These are phyloP conservation scores for Diaporthe vaccinii DNA, from an alignment of 2,329 filamentous ascomycete genomes.

Conservation along the genomic window DNA sequence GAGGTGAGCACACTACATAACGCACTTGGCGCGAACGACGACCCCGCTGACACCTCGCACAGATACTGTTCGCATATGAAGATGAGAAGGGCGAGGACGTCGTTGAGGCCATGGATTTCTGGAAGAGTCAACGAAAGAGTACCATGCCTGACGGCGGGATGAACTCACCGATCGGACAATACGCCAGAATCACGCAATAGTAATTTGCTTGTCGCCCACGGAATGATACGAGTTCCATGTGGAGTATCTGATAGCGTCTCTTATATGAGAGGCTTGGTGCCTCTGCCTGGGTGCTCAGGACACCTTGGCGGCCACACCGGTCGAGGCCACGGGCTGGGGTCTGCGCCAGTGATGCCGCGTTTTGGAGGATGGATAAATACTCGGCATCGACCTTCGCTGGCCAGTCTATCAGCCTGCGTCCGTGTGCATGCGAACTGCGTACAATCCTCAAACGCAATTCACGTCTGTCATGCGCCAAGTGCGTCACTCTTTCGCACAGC, in stretches of 20 bases:
- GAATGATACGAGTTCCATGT: neutral
- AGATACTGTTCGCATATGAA: constrained; percentile 99
- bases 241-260: neutral
- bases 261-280: neutral
- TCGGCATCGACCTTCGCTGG: constrained; percentile 11
- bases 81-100: constrained; percentile 95
- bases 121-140: constrained; percentile 74
- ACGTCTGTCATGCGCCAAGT: neutral
- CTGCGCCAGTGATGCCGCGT: neutral
- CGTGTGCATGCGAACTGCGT: neutral
- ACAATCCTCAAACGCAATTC: neutral
- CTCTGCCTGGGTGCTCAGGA: neutral
- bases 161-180: constrained; percentile 37
- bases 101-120: constrained; percentile 96
- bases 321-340: neutral
- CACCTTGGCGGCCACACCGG: neutral
- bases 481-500: constrained; percentile 8
- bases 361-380: neutral
- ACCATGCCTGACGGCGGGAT: constrained; percentile 48
- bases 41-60: constrained; percentile 45
- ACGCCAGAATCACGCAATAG: constrained; percentile 40
- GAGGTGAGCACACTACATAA: constrained; percentile 74
- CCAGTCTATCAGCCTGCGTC: neutral
- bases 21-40: neutral
- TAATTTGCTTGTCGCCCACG: neutral